Conservation (phyloP, 805 yeast genomes). For the Candida pseudoglaebosa region DNA sequence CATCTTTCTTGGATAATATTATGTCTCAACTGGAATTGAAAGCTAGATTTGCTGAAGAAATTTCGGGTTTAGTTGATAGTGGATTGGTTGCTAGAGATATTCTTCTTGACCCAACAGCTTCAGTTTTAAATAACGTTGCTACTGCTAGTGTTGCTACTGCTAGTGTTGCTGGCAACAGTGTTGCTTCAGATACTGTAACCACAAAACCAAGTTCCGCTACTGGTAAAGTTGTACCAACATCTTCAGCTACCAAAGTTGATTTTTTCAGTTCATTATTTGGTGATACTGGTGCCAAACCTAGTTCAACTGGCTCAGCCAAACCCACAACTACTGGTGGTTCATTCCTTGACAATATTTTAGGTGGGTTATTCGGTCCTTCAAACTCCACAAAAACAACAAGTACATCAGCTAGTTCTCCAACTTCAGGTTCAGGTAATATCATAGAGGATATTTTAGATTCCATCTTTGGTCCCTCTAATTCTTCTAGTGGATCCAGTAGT, state of each 20-base stretch:
- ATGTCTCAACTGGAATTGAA: conserved; percentile 7
- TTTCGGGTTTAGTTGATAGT: conserved; percentile 12
- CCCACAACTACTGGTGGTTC: conserved; percentile 10
- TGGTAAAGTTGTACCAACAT: conserved; percentile 7
- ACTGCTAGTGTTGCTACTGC: conserved; percentile 5
- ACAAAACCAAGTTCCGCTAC: conserved; percentile 6
- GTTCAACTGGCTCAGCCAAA: conserved; percentile 9
- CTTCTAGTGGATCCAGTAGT: conserved; percentile 9
- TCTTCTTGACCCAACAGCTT: background rate
- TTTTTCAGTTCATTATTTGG: background rate
- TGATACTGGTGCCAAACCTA: background rate
- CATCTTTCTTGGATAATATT: conserved; percentile 2
- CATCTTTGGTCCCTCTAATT: conserved; percentile 4
- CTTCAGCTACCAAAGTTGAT: conserved; percentile 9
- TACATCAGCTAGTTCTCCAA: conserved; percentile 6
- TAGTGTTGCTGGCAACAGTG: conserved; percentile 2
- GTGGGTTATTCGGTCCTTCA: conserved; percentile 1
- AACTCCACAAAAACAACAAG: conserved; percentile 2
- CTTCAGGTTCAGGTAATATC: conserved; percentile 8
- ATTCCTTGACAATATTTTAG: conserved; percentile 1
- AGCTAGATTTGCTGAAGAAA: conserved; percentile 12
- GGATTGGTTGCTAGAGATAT: conserved; percentile 7
- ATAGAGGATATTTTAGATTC: conserved; percentile 11
- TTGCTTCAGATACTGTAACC: conserved; percentile 8
- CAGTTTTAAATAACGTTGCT: conserved; percentile 3